phyloP scores from a whole-genome alignment of 768 basidiomycete genomes.

The Paxillus ammoniavirescens region DNA sequence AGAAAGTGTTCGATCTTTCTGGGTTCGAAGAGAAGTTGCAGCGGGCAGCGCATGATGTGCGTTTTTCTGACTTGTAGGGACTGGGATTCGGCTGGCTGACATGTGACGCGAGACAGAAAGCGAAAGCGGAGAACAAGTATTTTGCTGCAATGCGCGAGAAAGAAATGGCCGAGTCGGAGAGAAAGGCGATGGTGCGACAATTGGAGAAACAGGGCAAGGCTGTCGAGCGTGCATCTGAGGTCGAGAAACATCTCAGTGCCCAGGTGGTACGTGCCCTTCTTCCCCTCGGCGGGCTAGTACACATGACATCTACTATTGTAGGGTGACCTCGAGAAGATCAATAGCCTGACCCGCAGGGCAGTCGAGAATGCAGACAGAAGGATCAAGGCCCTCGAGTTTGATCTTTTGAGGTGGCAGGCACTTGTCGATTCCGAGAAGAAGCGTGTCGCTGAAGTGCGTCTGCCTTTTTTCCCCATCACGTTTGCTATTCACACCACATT shows the following conservation, averaged over 20 bases:
- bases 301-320: constrained; percentile 15
- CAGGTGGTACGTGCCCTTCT: constrained; percentile 56
- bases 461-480: neutral
- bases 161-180: constrained; percentile 76
- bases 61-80: constrained; percentile 18
- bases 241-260: constrained; percentile 54
- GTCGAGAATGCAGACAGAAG: constrained; percentile 27
- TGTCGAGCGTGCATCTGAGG: constrained; percentile 63
- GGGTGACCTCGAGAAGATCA: constrained; percentile 47
- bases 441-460: constrained; percentile 39
- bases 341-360: constrained; percentile 30
- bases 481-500: neutral
- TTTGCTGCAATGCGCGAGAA: constrained; percentile 88
- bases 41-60: constrained; percentile 67
- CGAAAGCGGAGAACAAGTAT: constrained; percentile 94
- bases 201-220: constrained; percentile 60
- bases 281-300: neutral
- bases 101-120: constrained; percentile 57
- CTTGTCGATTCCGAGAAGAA: constrained; percentile 40
- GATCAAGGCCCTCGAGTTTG: constrained; percentile 30
- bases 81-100: neutral
- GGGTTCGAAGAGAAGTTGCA: constrained; percentile 69
- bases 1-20: constrained; percentile 82
- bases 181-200: constrained; percentile 58
- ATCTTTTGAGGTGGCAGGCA: constrained; percentile 32